Evolutionary conservation across 495 filamentous ascomycete genomes (phyloP), one percentile per base, ranked within the genome.

Genomic region (Penicillium macrosclerotiorum): DNA sequence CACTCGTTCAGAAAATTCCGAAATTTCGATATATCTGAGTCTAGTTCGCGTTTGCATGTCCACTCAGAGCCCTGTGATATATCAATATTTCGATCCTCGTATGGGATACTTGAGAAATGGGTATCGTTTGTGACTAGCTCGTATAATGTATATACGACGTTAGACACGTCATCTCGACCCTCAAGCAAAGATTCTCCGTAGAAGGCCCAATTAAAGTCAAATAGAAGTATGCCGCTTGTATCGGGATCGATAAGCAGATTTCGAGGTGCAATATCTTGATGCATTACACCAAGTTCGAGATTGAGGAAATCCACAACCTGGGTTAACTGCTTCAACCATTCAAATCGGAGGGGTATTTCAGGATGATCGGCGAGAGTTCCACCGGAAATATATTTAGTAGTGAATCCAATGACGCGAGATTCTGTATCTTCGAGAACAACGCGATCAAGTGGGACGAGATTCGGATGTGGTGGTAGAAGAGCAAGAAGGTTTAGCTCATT

Each of bases 51-150:
- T 36, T 52, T 46, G 22, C 35, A 35, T 33, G 47, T 35, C 56
- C 44, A 60, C 4, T 60, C 47, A 12, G 52, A 19, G 8, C 27
- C 43, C 32, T 57, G 50, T 17, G 59, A 49, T 35, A 54, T 51
- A 14, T 56, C 40, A 3, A 60, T 50, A 16, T 48, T 39, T 29
- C 50, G 42, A 14, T 62, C 33, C 55, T 43, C 51, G 37, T 49
- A 36, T 7, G 52, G 59, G 31, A 59, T 54, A 31, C 23, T 37
- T 12, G 51, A 20, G 33, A 56, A 51, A 3, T 47, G 32, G 11
- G 24, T 49, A 36, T 74, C 64, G 44, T 65, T 57, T 1, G 67
- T 71, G 41, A 72, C 62, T 22, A 74, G 54, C 52, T 71, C 60
- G 57, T 74, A 65, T 9, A 64, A n/a, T 20, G 63, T 67, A 45